Base-by-base conservation (phyloP, 2,329 filamentous ascomycete genomes). In the Myriosclerotinia duriaeana region DNA sequence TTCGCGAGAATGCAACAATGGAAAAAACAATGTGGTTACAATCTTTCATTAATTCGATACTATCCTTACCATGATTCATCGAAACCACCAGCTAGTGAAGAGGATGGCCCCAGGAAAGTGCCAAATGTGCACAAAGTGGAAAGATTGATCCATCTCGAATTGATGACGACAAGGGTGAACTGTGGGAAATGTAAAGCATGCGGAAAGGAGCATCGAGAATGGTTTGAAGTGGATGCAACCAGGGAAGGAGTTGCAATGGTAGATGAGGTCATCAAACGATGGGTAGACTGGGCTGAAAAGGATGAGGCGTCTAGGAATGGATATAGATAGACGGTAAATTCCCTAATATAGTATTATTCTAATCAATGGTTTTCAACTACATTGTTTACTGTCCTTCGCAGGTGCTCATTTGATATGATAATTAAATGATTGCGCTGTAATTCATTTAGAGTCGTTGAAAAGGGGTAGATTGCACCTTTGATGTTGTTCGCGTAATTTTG, bases 1-100 rank as follows among this genome's bases (percentile, higher is more conserved):
- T 92, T 96, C 75, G 86, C 93, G 7, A 87, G 95, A 17, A 85
- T 99, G 80, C 93, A 93, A 74, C 91, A 98, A 78, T 98, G 95
- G 95, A 89, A 89, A 63, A 87, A 90, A 36, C 95, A 99, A 79
- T 99, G 95, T 77, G 92, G 92, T 0, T 93, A 97, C 76, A 87
- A 92, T 69, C 83, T 97, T 38, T 92, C 92, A 34, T 84, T 99
- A 64, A 87, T 98, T 61, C 88, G 95, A 8, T 98, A 90, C 79
- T 99, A 99, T 75, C 95, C 95, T 0, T 93, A 98, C 77, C 79
- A 86, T 65, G 66, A 72, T 22, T 70, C 74, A 14, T 58, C 66
- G 9, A 52, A 66, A 42, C 63, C 66, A 6, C 42, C 53, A 34
- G 34, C 59, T 3, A 70, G 72, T 63, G 63, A 69, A 61, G 69